Percentiles rank a stretch among this genome's conserved stretches.
Conservation (phyloP, 2,329 filamentous ascomycete species). For the Aureobasidium sp. region DNA sequence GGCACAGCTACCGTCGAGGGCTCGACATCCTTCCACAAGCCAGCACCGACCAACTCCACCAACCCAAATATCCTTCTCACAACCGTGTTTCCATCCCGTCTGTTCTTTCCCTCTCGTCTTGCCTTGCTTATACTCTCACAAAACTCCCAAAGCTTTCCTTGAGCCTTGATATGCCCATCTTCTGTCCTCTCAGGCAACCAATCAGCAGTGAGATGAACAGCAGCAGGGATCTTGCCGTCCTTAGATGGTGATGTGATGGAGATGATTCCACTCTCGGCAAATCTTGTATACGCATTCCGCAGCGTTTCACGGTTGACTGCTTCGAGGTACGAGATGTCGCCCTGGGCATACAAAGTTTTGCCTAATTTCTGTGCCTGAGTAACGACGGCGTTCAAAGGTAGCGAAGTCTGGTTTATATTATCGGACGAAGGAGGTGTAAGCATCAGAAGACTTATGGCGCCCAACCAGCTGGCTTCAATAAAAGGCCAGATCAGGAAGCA, state of each 20-base stretch:
- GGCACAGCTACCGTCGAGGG: not conserved
- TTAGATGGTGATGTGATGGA: conserved; percentile 58
- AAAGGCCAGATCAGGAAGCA: conserved; percentile 99
- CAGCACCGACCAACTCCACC: conserved; percentile 64
- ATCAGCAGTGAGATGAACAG: conserved; percentile 55
- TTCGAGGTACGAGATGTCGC: conserved; percentile 94
- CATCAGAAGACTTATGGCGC: conserved; percentile 79
- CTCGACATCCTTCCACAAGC: conserved; percentile 49
- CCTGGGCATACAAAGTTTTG: conserved; percentile 96
- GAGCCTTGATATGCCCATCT: conserved; percentile 56
- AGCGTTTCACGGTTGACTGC: conserved; percentile 97
- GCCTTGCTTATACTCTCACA: conserved; percentile 79
- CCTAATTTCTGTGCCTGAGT: conserved; percentile 71
- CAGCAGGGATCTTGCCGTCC: conserved; percentile 54
- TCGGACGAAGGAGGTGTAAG: conserved; percentile 60
- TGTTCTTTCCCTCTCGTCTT: conserved; percentile 87
- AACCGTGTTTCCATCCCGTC: conserved; percentile 87
- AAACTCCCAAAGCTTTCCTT: conserved; percentile 83
- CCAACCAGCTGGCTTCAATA: conserved; percentile 89
- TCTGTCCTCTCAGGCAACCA: conserved; percentile 57
- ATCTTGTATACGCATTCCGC: conserved; percentile 83
- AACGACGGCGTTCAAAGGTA: conserved; percentile 71
- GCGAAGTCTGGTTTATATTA: conserved; percentile 46
- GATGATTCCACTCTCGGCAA: conserved; percentile 86
- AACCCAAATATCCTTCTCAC: conserved; percentile 71